Evolutionary conservation across 306 rosid species (phyloP), one percentile per base, ranked within the genome.

Genomic region (Crataegus laevigata): DNA sequence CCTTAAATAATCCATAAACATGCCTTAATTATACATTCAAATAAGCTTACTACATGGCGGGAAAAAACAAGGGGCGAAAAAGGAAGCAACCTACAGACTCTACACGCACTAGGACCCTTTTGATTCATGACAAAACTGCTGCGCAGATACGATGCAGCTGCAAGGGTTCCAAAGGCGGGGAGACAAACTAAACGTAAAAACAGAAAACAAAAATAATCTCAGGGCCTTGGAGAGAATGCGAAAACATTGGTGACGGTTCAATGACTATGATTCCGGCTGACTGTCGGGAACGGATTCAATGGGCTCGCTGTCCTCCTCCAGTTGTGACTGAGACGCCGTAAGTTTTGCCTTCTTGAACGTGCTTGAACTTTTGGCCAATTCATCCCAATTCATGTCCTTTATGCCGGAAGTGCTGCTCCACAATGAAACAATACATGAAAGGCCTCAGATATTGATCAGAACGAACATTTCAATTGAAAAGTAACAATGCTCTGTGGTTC

Each of bases 201-300:
- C 4, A 11, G 62, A 57, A 57, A 57, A 11, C 2, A 25, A 57
- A 57, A 11, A 22, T 10, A 57, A 57, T 14, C 36, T 60, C 34
- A 6, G 13, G 66, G 66, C 14, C 21, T 60, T 0, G 66, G 66
- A 26, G 38, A 18, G 42, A 63, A 17, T 63, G 18, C 12, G 45
- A 70, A 71, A 71, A 38, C 25, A 29, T 42, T 11, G 6, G 29
- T 3, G 45, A 77, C 69, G 11, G 18, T 26, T 69, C n/a, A 50
- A 18, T 14, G 36, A 65, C 69, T 69, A 74, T 10, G 15, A 22
- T 32, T 59, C 64, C 61, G 83, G 78, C 79, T 77, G 85, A 70
- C 94, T 91, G 70, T 94, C 97, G 28, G 97, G 96, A 68, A 86
- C 93, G 24, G 72, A 62, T 10, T 89, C 92, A 43, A 17, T 18